Base-by-base conservation (phyloP, 768 basidiomycete genomes). In the Hirschioporus abietinus region DNA sequence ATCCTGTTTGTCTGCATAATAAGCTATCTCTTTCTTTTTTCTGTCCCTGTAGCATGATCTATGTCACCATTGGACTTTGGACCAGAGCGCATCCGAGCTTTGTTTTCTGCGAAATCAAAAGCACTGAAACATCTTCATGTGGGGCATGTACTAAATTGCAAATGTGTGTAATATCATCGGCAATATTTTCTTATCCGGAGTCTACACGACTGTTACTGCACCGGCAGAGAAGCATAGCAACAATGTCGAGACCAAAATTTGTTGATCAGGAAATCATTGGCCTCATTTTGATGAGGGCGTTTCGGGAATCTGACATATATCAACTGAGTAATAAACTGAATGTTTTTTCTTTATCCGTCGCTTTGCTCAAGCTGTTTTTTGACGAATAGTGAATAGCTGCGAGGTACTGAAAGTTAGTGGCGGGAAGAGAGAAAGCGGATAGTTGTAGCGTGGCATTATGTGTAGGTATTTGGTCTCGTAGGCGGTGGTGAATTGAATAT, bases 31-130 rank as follows among this genome's bases (percentile, higher is more conserved):
- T 52, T 52, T 52, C 42, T 15, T 52, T 52, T 10, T 52, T 52
- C 42, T 20, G 20, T 52, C 42, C 42, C 42, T 52, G 42, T 52
- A 52, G 42, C 42, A 52, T 52, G 42, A 52, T 52, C 42, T 52
- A 52, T 52, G 42, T 52, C 42, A 52, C 20, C 42, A 52, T 52
- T 52, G 42, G 42, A 52, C 42, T 20, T 52, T 52, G 42, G 42
- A 52, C 42, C 42, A 52, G 42, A 5, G 42, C 42, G 12, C 42
- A 52, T 52, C 12, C 42, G 42, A 52, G 42, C 42, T 52, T 52
- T 52, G 42, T 52, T 52, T 52, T 52, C 42, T 52, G 42, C 42
- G 42, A 52, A 52, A 52, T 52, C 42, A 52, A 52, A 52, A 52
- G 42, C 42, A 52, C 20, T 52, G 42, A 52, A 52, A 52, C 42